Base-by-base conservation (phyloP, 805 yeast species). In the Nakazawaea wickerhamii region DNA sequence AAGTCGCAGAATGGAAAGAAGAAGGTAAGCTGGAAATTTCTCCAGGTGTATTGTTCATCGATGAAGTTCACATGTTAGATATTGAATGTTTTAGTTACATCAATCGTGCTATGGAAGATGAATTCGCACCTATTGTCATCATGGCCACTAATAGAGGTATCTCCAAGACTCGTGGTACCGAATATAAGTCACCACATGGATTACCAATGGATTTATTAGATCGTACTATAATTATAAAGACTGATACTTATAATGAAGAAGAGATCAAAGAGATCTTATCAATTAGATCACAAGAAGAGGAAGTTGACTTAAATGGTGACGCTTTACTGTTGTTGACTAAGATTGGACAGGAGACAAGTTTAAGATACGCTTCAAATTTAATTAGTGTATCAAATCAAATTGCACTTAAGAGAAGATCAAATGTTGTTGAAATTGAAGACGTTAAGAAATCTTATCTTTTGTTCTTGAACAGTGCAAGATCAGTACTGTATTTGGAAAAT, bases 91-190 rank as follows among this genome's bases (percentile, higher is more conserved):
- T 93, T 69, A 87, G 99, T 10, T 93, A 86, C 62, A 71, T 93
- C 56, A 93, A 93, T 70, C 79, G 97, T 52, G 99, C 99, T 9
- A 71, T 93, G 47, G 99, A 93, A 68, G 95, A 89, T 56, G 95
- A 89, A 48, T 84, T 93, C 62, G 86, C 98, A 13, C 99, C 99
- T 28, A 87, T 93, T 58, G 96, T 93, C 32, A 85, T 93, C 50
- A 86, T 93, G 95, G 99, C 99, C 35, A 90, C 99, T 20, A 93
- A 93, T 67, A 77, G 97, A 62, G 99, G 99, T 41, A 74, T 91
- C 45, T 77, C 96, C n/a, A 81, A 77, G 47, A 89, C 96, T 19
- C 78, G 96, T 57, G 99, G 99, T 40, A 87, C 98, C 23, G 82
- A 79, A 58, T 88, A 88, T 68, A 84, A 82, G 63, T 84, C 96